Base-by-base conservation (phyloP, 106 monocot species). In the Alisma plantagoaquatica region DNA sequence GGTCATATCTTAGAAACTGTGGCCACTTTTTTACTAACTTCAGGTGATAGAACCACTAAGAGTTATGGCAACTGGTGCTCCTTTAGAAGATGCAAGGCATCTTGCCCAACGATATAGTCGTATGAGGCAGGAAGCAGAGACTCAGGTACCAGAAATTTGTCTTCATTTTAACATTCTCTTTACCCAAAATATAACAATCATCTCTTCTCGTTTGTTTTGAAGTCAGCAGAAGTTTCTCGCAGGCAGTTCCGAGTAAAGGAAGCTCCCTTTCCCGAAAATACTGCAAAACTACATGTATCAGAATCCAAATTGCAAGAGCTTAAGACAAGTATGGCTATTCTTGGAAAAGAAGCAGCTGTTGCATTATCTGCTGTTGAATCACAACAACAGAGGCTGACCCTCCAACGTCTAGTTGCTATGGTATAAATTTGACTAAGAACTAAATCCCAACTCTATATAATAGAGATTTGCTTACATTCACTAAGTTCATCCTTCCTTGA, bases 41-140 rank as follows among this genome's bases (percentile, higher is more conserved):
- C 68, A 94, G 96, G 70, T 89, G 47, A 62, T 71, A 23, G 96
- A 96, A 27, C 96, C 96, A 64, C 60, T 96, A 58, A 96, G 51
- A 52, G 68, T 72, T 64, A 89, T 96, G 88, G 61, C 70, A 44
- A 71, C 35, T 48, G 81, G 84, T 73, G 59, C 71, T 44, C 78
- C 89, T 41, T 67, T 96, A 56, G 96, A 96, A 82, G 96, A 96
- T 85, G 89, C 96, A 29, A 80, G 96, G 5, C 81, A 78, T 76
- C 89, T 96, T 59, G 96, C 96, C 61, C 96, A 89, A 48, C 81
- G 89, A 25, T 89, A 89, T 60, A 96, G 96, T 70, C 81, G 84
- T 24, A 81, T 96, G 96, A 78, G 96, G 66, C 80, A 77, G 41
- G 96, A 89, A 16, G 84, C 96, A 27, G 96, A 89, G 61, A 58